phyloP scores from a whole-genome alignment of 768 basidiomycete species.

The Gelatoporia subvermispora region DNA sequence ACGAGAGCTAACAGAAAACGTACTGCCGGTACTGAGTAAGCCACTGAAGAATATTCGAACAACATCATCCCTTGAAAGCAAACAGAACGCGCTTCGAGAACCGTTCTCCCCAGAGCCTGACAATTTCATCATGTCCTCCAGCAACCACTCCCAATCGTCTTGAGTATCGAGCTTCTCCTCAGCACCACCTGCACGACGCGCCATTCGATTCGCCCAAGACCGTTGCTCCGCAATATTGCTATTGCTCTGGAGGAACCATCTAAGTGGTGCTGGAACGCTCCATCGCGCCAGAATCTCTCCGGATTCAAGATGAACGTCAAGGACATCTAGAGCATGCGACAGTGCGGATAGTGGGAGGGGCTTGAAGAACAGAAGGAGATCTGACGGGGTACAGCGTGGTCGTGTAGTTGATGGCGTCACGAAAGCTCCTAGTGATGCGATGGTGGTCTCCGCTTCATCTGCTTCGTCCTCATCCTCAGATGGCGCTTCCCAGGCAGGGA shows the following conservation, averaged over 20 bases:
- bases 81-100: constrained; percentile 74
- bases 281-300: constrained; percentile 90
- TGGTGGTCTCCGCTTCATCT: constrained; percentile 78
- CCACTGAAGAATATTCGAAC: constrained; percentile 83
- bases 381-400: constrained; percentile 52
- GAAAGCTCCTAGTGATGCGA: constrained; percentile 74
- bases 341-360: constrained; percentile 71
- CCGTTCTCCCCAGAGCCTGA: constrained; percentile 57
- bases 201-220: constrained; percentile 84
- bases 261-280: constrained; percentile 75
- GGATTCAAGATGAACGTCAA: constrained; percentile 91
- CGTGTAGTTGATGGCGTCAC: constrained; percentile 68
- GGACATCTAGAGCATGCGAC: constrained; percentile 80
- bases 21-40: constrained; percentile 80
- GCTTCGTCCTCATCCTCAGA: constrained; percentile 55
- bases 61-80: constrained; percentile 66
- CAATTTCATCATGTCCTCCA: constrained; percentile 89
- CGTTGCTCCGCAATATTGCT: constrained; percentile 64
- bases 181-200: constrained; percentile 56
- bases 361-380: constrained; percentile 78
- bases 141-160: constrained; percentile 82
- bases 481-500: constrained; percentile 81
- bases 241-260: constrained; percentile 87
- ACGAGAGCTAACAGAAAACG: constrained; percentile 33
- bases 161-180: constrained; percentile 49